Evolutionary conservation across 208 protist species (phyloP).

Genomic region (Acanthamoeba royreba): DNA sequence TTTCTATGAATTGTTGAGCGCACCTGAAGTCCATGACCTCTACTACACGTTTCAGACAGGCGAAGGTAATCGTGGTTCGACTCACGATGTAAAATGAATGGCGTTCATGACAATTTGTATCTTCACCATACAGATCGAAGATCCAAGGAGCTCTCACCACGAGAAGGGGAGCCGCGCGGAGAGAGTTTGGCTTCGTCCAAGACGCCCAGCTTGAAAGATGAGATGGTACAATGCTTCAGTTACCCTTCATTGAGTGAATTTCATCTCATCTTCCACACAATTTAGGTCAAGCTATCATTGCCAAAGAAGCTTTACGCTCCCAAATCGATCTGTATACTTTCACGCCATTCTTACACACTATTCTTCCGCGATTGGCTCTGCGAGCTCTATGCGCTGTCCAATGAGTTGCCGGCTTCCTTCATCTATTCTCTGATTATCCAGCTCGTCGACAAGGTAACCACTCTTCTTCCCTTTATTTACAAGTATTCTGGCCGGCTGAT

Average conservation of each 20-base stretch:
- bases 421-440: neutral
- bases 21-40: neutral
- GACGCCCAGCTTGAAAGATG: no score
- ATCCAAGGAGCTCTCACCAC: no score
- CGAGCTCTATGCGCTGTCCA: neutral
- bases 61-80: no score
- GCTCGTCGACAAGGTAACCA: neutral
- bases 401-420: neutral
- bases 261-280: neutral
- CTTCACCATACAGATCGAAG: no score
- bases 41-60: neutral
- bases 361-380: conserved; percentile 34
- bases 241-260: no score
- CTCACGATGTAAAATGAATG: no score
- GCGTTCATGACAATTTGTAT: no score
- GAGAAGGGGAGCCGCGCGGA: no score
- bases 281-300: neutral
- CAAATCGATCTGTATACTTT: conserved; percentile 2
- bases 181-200: no score
- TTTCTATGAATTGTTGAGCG: neutral
- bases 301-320: conserved; percentile 3
- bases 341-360: neutral
- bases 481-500: neutral
- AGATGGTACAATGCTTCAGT: no score
- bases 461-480: neutral